These are phyloP conservation scores for Thielaviopsis populi DNA, from an alignment of 2,329 filamentous ascomycete genomes.

Conservation along the genomic window DNA sequence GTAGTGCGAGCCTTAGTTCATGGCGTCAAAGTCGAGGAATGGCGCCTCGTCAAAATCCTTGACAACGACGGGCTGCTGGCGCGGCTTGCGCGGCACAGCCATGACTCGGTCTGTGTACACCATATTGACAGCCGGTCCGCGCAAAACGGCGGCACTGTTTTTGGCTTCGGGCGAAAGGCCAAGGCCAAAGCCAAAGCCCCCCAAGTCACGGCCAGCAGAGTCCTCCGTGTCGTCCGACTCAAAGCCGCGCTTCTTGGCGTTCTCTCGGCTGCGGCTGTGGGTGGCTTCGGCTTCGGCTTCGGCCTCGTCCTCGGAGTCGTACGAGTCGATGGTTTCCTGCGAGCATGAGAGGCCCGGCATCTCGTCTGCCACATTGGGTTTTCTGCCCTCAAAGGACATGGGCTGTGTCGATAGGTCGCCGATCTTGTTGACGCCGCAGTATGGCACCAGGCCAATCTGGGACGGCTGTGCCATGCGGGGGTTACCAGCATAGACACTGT, in stretches of 20 bases:
- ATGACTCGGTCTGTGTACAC: constrained; percentile 30
- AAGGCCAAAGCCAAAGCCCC: no score
- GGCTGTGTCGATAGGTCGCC: constrained; percentile 52
- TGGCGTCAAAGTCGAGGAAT: constrained; percentile 33
- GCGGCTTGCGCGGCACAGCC: constrained; percentile 30
- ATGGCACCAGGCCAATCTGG: constrained; percentile 55
- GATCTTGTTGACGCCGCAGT: constrained; percentile 65
- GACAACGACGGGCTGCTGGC: constrained; percentile 17
- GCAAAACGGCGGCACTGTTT: constrained; percentile 19
- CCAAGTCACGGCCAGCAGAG: no score
- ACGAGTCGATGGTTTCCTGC: constrained; percentile 36
- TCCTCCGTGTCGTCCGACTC: constrained; percentile 27
- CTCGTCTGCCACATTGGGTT: constrained; percentile 17
- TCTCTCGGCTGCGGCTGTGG: neutral
- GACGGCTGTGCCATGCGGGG: constrained; percentile 22
- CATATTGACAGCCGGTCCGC: constrained; percentile 27
- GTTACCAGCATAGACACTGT: constrained; percentile 34
- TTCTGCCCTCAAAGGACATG: constrained; percentile 23
- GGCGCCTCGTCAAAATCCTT: constrained; percentile 55
- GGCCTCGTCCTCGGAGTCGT: constrained; percentile 16
- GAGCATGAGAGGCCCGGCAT: constrained; percentile 38
- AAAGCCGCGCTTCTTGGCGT: constrained; percentile 31
- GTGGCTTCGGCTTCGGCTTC: constrained; percentile 21
- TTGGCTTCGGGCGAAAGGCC: neutral
- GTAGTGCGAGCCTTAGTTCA: neutral